Conservation (phyloP, 441 rosid genomes). For the Brassica balearica region DNA sequence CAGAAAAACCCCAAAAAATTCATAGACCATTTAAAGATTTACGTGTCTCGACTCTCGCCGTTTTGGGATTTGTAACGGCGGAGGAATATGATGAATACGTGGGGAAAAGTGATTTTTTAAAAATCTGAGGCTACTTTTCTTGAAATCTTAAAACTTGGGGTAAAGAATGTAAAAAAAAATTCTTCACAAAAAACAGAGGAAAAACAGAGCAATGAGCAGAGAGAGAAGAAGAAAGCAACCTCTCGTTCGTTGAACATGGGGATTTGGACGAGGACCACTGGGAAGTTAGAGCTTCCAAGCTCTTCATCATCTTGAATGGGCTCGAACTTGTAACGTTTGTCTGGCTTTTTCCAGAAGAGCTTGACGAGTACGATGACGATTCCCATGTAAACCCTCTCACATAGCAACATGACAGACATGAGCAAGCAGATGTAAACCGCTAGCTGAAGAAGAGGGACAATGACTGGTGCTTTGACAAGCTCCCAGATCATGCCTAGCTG, state of each 20-base stretch:
- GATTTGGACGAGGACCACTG: constrained; percentile 88
- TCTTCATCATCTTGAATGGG: constrained; percentile 80
- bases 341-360: constrained; percentile 89
- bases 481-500: constrained; percentile 86
- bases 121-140: constrained; percentile 19
- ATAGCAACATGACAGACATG: constrained; percentile 87
- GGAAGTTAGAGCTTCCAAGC: constrained; percentile 76
- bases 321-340: constrained; percentile 84
- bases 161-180: constrained; percentile 2
- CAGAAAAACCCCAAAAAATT: constrained; percentile 7
- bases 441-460: constrained; percentile 73
- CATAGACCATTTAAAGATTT: not conserved
- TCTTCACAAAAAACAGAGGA: not conserved
- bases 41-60: not conserved
- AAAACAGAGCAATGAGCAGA: constrained; percentile 32
- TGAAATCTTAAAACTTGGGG: constrained; percentile 14
- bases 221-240: constrained; percentile 45
- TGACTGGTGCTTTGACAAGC: constrained; percentile 89
- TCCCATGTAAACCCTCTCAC: constrained; percentile 93
- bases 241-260: constrained; percentile 98
- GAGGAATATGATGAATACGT: constrained; percentile 26
- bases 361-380: constrained; percentile 87
- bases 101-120: constrained; percentile 28
- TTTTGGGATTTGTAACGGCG: constrained; percentile 29
- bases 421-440: constrained; percentile 68